These are phyloP conservation scores for Eucalyptus tenuipes DNA, from an alignment of 345 rosid genomes.

Conservation along the genomic window DNA sequence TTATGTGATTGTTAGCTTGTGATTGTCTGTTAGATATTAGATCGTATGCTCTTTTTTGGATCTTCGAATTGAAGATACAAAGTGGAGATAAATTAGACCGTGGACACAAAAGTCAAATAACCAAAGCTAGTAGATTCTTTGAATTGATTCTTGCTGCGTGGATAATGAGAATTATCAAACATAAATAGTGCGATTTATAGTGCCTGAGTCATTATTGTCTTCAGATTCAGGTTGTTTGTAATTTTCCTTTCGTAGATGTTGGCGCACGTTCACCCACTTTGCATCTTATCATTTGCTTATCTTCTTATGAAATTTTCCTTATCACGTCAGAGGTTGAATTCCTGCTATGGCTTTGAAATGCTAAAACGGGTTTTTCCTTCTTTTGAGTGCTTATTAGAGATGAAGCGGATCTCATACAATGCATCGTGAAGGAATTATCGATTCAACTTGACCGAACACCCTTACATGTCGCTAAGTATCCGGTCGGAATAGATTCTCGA, in stretches of 20 bases:
- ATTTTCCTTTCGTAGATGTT: neutral
- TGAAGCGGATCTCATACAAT: neutral
- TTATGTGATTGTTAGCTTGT: neutral
- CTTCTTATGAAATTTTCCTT: neutral
- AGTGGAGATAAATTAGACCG: neutral
- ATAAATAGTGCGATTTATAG: neutral
- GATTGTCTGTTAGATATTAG: neutral
- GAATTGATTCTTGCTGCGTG: neutral
- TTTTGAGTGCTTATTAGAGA: neutral
- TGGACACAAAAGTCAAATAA: neutral
- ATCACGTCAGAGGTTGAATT: neutral
- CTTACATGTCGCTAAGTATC: neutral
- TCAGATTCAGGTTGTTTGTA: neutral
- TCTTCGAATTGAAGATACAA: neutral
- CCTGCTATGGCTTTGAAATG: neutral
- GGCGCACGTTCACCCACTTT: neutral
- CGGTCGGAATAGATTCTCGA: neutral
- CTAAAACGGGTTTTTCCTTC: fast-evolving
- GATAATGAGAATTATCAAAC: neutral
- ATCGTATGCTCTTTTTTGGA: neutral
- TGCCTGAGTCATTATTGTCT: neutral
- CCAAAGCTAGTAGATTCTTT: neutral
- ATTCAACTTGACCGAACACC: neutral
- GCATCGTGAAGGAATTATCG: neutral
- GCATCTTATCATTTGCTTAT: neutral